These are phyloP conservation scores for Colletotrichum lentis DNA, from an alignment of 2,329 filamentous ascomycete genomes.

Conservation along the genomic window DNA sequence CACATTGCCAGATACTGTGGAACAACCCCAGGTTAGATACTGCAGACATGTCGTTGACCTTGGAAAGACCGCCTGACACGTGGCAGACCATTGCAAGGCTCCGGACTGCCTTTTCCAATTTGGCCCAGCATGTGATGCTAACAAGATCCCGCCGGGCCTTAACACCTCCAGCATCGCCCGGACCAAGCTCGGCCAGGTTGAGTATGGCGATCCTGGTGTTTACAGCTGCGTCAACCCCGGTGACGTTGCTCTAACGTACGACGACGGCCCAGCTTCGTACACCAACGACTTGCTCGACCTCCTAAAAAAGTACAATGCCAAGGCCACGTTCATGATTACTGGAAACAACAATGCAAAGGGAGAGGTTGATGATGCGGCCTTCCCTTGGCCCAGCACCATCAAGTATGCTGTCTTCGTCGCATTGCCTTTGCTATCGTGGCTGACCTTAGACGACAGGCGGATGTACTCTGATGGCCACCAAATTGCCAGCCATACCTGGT, in stretches of 20 bases:
- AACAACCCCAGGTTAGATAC: constrained; percentile 18
- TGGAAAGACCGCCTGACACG: not conserved
- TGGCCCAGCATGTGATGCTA: constrained; percentile 62
- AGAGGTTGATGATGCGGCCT: constrained; percentile 52
- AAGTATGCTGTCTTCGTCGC: constrained; percentile 40
- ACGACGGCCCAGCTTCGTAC: constrained; percentile 56
- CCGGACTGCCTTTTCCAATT: constrained; percentile 64
- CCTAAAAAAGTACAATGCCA: constrained; percentile 45
- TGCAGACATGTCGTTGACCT: not conserved
- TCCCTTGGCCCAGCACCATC: constrained; percentile 49
- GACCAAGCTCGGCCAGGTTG: constrained; percentile 56
- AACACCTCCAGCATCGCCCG: constrained; percentile 60
- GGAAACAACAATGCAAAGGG: constrained; percentile 57
- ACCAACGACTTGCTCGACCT: constrained; percentile 54
- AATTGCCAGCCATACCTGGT: constrained; percentile 52
- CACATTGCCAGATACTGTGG: constrained; percentile 22
- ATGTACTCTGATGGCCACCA: constrained; percentile 56
- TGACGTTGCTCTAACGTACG: constrained; percentile 56
- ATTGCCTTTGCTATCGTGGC: not conserved
- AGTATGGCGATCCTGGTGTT: constrained; percentile 55
- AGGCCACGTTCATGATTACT: constrained; percentile 54
- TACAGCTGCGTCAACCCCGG: constrained; percentile 37
- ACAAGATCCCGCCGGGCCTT: constrained; percentile 56
- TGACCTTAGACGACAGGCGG: constrained; percentile 39
- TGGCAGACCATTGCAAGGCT: constrained; percentile 54